Base-by-base conservation (phyloP, 257 asterid species). In the Capsicum rhomboideum region DNA sequence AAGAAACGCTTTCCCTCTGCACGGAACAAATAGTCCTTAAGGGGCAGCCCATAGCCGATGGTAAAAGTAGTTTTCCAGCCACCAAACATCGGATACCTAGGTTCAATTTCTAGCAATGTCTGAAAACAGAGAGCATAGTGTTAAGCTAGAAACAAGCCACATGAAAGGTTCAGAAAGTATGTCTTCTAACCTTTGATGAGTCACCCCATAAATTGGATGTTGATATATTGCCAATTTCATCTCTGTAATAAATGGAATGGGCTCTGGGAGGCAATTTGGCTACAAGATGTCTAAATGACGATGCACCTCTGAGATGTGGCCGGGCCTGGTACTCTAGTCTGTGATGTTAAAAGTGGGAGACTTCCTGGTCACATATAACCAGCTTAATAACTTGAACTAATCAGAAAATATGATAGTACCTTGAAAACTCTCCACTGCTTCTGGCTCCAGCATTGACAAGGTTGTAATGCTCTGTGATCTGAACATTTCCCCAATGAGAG, bases 401-500 rank as follows among this genome's bases (percentile, higher is more conserved):
- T 59, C 18, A 86, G 29, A 80, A 83, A 85, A 52, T 74, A 69
- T 85, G 58, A 52, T 14, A 66, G 40, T 88, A 97, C 99, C 99
- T 97, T 31, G 99, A 97, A 87, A 95, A 97, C 88, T 97, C 99
- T 81, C 99, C 99, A 0, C 87, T 89, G 83, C 92, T 56, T 86
- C 81, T 90, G 44, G 99, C 98, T 86, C 99, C 98, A 59, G 92
- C 97, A 91, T 95, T 98, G 83, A 92, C 83, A 78, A 97, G 93
- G 86, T 91, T 86, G 87, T 93, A 97, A 82, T 91, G 92, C 87
- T 97, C 99, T 3, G 98, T 97, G 75, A 97, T 84, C 87, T 93
- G 98, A 86, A 97, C 97, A 89, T 92, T 97, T 86, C 99, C 99
- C 99, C 99, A 97, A 56, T 95, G 99, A 63, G 99, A 97, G 83